These are phyloP conservation scores for Eucalyptus sp. DNA, from an alignment of 345 rosid genomes.

Conservation along the genomic window DNA sequence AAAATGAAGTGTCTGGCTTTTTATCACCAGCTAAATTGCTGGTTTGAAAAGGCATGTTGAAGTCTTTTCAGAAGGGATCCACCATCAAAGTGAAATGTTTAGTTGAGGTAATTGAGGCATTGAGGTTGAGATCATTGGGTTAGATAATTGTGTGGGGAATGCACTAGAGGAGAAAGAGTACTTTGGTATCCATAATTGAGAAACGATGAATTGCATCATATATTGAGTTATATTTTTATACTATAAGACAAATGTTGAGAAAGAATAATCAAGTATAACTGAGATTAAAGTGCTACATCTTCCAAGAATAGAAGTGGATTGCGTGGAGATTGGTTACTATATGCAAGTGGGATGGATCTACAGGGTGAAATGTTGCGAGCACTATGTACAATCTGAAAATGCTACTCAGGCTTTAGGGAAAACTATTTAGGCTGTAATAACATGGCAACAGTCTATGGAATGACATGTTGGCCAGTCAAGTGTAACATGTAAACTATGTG, in stretches of 20 bases:
- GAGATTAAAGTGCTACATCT: neutral
- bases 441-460: neutral
- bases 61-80: neutral
- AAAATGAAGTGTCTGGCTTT: neutral
- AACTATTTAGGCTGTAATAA: neutral
- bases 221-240: neutral
- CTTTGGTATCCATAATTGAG: neutral
- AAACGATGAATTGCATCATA: neutral
- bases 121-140: neutral
- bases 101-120: neutral
- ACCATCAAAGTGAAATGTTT: neutral
- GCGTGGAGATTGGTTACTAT: neutral
- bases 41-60: neutral
- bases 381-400: neutral
- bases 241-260: neutral
- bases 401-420: neutral
- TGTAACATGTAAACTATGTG: neutral
- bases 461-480: neutral
- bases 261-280: neutral
- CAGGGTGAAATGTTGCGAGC: neutral
- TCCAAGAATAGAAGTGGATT: neutral
- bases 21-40: neutral
- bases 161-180: neutral
- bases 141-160: neutral
- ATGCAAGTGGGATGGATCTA: neutral